Conservation (phyloP, 352 stramenopile genomes). For the Phytophthora uliginosa region DNA sequence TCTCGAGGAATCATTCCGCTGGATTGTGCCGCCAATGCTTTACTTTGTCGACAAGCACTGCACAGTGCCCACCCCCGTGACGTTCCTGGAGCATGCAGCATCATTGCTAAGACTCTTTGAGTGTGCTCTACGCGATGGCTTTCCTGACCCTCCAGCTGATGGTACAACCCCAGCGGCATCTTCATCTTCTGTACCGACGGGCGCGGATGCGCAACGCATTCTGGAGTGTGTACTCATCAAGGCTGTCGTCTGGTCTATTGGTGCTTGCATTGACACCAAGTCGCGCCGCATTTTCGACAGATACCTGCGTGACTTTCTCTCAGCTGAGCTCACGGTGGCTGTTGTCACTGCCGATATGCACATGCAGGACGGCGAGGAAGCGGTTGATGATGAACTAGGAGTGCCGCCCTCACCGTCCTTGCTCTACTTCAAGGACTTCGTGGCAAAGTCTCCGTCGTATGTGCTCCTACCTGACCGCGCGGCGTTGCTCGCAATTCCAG, state of each 20-base stretch:
- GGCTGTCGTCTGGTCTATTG: conserved; percentile 92
- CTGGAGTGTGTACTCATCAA: conserved; percentile 93
- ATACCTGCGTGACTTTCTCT: conserved; percentile 85
- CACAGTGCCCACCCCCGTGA: conserved; percentile 86
- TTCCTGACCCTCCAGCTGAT: conserved; percentile 32
- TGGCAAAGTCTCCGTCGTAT: conserved; percentile 88
- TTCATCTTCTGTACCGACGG: conserved; percentile 39
- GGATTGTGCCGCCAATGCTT: conserved; percentile 91
- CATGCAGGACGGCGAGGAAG: conserved; percentile 9
- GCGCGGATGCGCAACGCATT: conserved; percentile 74
- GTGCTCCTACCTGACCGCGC: conserved; percentile 39
- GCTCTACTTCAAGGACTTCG: conserved; percentile 84
- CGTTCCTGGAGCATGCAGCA: conserved; percentile 92
- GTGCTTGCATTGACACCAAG: conserved; percentile 90
- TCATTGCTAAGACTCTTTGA: conserved; percentile 87
- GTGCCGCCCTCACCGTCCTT: conserved; percentile 39
- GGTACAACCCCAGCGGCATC: conserved; percentile 40
- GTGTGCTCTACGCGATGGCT: conserved; percentile 73
- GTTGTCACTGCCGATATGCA: conserved; percentile 23
- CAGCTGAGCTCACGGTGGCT: conserved; percentile 38
- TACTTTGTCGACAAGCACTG: conserved; percentile 95
- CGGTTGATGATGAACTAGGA: conserved; percentile 35
- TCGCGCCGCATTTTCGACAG: conserved; percentile 86
- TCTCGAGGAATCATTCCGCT: conserved; percentile 88
- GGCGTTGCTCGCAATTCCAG: conserved; percentile 57